Conservation (phyloP, 2,329 filamentous ascomycete species). For the Verticillium tricorpus region DNA sequence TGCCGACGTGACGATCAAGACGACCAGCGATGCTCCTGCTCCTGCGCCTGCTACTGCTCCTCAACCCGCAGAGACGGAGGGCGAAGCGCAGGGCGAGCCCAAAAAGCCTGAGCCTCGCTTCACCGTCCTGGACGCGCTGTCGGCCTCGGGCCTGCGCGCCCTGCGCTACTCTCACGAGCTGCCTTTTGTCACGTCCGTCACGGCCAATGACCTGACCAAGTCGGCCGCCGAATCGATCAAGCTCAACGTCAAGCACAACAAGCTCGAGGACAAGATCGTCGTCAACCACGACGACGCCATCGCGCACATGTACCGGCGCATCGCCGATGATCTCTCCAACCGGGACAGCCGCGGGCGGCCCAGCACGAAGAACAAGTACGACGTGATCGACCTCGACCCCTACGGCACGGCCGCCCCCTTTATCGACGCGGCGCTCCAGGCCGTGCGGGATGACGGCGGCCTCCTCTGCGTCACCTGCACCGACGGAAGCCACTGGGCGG, state of each 20-base stretch:
- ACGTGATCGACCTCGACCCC: slow-evolving; percentile 94
- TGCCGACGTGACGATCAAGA: slow-evolving; percentile 3
- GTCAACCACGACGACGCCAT: slow-evolving; percentile 79
- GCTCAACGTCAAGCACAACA: slow-evolving; percentile 81
- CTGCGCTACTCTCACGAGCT: slow-evolving; percentile 89
- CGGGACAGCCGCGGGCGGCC: slow-evolving; percentile 33
- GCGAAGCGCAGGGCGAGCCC: slow-evolving; percentile 8
- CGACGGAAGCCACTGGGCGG: slow-evolving; percentile 92
- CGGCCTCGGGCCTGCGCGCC: slow-evolving; percentile 86
- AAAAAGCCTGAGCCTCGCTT: slow-evolving; percentile 45
- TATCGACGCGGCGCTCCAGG: slow-evolving; percentile 84
- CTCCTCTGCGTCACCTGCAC: slow-evolving; percentile 95
- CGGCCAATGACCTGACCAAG: slow-evolving; percentile 82
- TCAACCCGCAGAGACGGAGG: slow-evolving; percentile 5
- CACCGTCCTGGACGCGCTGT: slow-evolving; percentile 90
- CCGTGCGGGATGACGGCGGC: slow-evolving; percentile 77
- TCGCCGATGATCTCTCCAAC: slow-evolving; percentile 48
- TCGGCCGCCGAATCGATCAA: slow-evolving; percentile 77
- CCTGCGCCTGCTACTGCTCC: slow-evolving; percentile 6
- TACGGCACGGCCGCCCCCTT: slow-evolving; percentile 94
- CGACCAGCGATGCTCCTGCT: slow-evolving; percentile 8
- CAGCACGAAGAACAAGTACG: slow-evolving; percentile 56
- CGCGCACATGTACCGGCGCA: slow-evolving; percentile 79
- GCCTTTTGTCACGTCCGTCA: slow-evolving; percentile 74
- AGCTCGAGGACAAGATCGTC: slow-evolving; percentile 64